A percentile compares a stretch with the other conserved stretches of the same genome.
Conservation (phyloP, 2,329 filamentous ascomycete species). For the Ustulina deusta region DNA sequence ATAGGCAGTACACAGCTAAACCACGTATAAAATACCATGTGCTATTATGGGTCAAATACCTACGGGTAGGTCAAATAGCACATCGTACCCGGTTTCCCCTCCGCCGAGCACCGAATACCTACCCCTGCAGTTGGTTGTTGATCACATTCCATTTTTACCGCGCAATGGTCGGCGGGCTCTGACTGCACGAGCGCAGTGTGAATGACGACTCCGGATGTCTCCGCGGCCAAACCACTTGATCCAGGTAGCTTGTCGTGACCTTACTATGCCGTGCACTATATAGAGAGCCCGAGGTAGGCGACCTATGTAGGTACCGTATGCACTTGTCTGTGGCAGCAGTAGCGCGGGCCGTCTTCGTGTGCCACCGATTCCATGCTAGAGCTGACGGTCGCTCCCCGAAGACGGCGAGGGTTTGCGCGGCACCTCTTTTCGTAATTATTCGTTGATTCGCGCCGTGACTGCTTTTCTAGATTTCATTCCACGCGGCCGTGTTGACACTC, state of each 20-base stretch:
- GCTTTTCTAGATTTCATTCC: constrained; percentile 3
- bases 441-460: neutral
- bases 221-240: constrained; percentile 19
- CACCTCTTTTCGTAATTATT: constrained; percentile 9
- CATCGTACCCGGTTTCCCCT: too few relatives aligned
- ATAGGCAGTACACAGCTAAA: too few relatives aligned
- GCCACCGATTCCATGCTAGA: constrained; percentile 8
- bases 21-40: too few relatives aligned
- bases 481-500: constrained; percentile 17
- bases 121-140: neutral
- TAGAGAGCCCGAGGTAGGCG: too few relatives aligned
- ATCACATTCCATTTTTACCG: neutral
- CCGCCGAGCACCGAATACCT: neutral
- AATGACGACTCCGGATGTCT: constrained; percentile 29
- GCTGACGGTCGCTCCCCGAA: constrained; percentile 25
- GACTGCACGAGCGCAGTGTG: constrained; percentile 11
- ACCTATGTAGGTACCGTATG: too few relatives aligned
- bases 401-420: constrained; percentile 15
- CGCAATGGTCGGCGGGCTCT: neutral
- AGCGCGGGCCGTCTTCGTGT: constrained; percentile 19
- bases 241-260: constrained; percentile 9
- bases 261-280: neutral
- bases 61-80: too few relatives aligned
- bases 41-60: too few relatives aligned
- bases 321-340: neutral